Base-by-base conservation (phyloP, 768 basidiomycete species). In the Butyriboletus loyo region DNA sequence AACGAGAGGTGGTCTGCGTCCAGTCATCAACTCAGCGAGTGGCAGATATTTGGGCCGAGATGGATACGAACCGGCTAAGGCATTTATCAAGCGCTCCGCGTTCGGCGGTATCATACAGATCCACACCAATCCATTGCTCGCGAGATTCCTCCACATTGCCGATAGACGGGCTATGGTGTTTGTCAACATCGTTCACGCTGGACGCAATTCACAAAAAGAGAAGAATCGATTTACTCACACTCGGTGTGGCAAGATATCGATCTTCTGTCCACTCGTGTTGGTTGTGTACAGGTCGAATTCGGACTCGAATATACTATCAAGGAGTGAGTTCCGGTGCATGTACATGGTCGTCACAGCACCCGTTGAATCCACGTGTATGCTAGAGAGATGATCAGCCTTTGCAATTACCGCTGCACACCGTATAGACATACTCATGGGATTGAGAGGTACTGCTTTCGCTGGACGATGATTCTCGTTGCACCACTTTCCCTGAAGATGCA, bases 1-100 rank as follows among this genome's bases (percentile, higher is more conserved):
- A n/a, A 38, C 24, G 8, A 40, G 28, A 14, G 46, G 35, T 7
- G 45, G 45, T 28, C 57, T 55, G 21, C 2, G 5, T 35, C 25
- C 15, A 17, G 8, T 13, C 19, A 3, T 54, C 28, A 55, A 21
- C 25, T 35, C 14, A 8, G 14, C 14, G 2, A 24, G 2, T 1
- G 1, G 24, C 5, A 5, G 25, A 15, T 14, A 24, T 14, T 17
- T 6, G 8, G 13, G 3, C 5, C 1, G 13, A 21, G 10, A 32
- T 22, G n/a, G 22, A 39, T 25, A 41, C 54, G 24, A 14, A 63
- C 62, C 50, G 53, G 21, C 54, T 50, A 21, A 30, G 41, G 22
- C 37, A 42, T 43, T 47, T 25, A 24, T 10, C 14, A 14, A 56
- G 4, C n/a, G 4, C 3, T 31, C 49, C 52, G 9, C 30, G 35